Conservation (phyloP, 202 grass and related monocot species). For the Zoysia matrella region DNA sequence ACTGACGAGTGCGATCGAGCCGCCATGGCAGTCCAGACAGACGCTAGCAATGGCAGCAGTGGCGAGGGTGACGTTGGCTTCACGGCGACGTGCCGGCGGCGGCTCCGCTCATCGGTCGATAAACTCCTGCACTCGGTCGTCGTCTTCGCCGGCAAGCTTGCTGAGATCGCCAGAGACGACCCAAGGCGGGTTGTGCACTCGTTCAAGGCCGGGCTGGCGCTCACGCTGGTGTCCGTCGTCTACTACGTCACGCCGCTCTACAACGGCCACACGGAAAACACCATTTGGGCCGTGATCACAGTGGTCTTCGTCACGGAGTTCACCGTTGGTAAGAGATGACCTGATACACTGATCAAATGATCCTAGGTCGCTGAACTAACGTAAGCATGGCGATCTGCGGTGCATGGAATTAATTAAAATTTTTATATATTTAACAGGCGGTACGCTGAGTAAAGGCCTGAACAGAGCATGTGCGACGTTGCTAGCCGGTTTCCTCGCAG, state of each 20-base stretch:
- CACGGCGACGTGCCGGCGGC: conserved; percentile 5
- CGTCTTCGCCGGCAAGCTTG: conserved; percentile 50
- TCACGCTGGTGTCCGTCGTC: conserved; percentile 74
- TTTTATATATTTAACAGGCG: too few species aligned
- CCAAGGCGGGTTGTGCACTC: conserved; percentile 71
- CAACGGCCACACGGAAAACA: conserved; percentile 60
- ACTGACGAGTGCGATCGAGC: too few species aligned
- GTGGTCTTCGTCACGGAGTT: conserved; percentile 86
- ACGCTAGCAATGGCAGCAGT: neutral
- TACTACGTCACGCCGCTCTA: conserved; percentile 83
- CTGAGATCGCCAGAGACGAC: conserved; percentile 53
- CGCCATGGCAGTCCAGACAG: conserved; percentile 43
- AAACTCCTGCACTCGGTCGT: neutral
- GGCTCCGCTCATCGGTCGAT: conserved; percentile 17
- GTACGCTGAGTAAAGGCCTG: too few species aligned
- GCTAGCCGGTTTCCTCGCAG: too few species aligned
- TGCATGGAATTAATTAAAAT: too few species aligned
- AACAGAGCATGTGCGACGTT: too few species aligned
- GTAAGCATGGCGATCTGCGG: too few species aligned
- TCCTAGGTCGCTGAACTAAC: too few species aligned
- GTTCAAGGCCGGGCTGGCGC: conserved; percentile 81
- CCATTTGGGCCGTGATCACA: conserved; percentile 90
- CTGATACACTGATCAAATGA: too few species aligned
- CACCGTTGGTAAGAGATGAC: too few species aligned
- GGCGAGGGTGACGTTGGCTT: neutral